Percentiles rank a stretch among this genome's conserved stretches.
Conservation (phyloP, 2,329 filamentous ascomycete species). For the Phialophora verrucosa region DNA sequence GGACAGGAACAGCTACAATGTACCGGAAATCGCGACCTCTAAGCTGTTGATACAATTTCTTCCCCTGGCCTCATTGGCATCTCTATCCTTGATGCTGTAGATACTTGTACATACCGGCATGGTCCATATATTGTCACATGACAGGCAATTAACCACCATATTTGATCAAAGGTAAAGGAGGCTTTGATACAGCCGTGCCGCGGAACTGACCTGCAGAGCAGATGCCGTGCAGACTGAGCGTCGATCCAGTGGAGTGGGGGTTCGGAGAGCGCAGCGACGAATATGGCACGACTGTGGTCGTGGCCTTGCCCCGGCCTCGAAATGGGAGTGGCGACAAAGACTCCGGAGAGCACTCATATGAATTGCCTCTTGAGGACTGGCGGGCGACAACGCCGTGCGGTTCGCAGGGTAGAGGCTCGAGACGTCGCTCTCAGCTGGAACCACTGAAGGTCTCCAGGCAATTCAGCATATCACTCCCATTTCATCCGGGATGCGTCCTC, state of each 20-base stretch:
- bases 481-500: not conserved
- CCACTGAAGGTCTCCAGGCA: not conserved
- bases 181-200: not conserved
- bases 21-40: not conserved
- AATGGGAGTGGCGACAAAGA: not conserved
- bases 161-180: not conserved
- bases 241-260: not conserved
- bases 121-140: not conserved
- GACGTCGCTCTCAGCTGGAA: not conserved
- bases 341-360: not conserved
- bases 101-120: not conserved
- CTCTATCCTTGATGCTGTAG: not conserved
- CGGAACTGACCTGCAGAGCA: not conserved
- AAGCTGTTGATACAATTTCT: not conserved
- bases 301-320: not conserved
- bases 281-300: not conserved
- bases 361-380: not conserved
- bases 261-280: not conserved
- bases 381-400: no score
- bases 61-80: not conserved
- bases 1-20: not conserved
- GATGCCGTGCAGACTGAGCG: not conserved
- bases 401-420: not conserved
- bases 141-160: not conserved
- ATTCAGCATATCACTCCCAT: not conserved